These are phyloP conservation scores for Kazachstania sp. DNA, from an alignment of 1,139 yeast genomes.

Conservation along the genomic window DNA sequence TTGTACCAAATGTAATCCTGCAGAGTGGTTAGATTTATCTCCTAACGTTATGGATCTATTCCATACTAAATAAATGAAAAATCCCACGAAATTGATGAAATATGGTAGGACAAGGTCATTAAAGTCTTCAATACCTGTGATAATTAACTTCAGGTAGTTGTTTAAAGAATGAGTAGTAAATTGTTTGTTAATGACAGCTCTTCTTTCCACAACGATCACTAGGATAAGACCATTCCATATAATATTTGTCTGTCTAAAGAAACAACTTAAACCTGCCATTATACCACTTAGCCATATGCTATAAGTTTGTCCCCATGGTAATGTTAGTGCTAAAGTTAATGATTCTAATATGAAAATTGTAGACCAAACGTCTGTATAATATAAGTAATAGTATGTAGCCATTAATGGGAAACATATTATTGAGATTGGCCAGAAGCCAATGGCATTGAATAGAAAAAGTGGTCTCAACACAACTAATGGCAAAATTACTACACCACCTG, in stretches of 20 bases:
- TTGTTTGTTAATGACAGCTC: constrained; percentile 35
- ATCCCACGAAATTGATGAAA: constrained; percentile 41
- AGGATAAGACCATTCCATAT: constrained; percentile 71
- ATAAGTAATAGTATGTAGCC: constrained; percentile 63
- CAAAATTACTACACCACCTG: constrained; percentile 53
- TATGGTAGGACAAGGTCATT: constrained; percentile 42
- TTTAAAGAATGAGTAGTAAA: constrained; percentile 33
- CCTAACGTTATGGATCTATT: constrained; percentile 78
- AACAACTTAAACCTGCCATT: constrained; percentile 49
- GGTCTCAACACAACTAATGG: constrained; percentile 38
- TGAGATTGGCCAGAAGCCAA: constrained; percentile 42
- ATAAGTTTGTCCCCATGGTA: constrained; percentile 29
- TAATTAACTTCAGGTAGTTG: constrained; percentile 33
- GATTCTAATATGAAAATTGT: constrained; percentile 54
- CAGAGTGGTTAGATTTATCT: constrained; percentile 76
- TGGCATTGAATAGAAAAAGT: constrained; percentile 32
- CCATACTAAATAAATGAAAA: constrained; percentile 46
- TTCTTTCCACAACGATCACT: constrained; percentile 46
- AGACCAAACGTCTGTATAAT: constrained; percentile 93
- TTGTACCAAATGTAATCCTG: constrained; percentile 69
- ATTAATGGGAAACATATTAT: constrained; percentile 60
- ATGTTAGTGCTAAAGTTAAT: constrained; percentile 34
- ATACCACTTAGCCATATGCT: constrained; percentile 36
- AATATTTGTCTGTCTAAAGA: constrained; percentile 85
- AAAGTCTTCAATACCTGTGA: constrained; percentile 33